A percentile compares a stretch with the other conserved stretches of the same genome.
Conservation (phyloP, 176 grass and related monocot species). For the Eremochloa ophiuroides region DNA sequence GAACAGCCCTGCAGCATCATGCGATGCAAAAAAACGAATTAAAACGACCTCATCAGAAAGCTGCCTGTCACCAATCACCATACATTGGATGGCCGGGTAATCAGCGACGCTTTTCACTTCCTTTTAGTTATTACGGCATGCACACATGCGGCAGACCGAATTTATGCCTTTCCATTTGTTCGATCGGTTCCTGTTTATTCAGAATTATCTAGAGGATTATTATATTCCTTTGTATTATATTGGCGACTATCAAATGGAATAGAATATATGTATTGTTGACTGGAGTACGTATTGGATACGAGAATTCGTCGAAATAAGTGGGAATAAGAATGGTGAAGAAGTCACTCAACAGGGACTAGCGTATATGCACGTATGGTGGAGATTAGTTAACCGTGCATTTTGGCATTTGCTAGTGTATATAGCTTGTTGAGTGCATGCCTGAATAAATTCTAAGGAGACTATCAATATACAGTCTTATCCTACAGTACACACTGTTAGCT, state of each 20-base stretch:
- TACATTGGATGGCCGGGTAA: neutral
- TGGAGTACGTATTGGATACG: constrained; percentile 30
- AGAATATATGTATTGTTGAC: constrained; percentile 26
- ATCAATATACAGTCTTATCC: neutral
- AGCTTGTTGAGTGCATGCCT: neutral
- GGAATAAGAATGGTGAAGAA: neutral
- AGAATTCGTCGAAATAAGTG: neutral
- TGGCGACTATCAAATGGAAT: constrained; percentile 7
- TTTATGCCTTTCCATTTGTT: constrained; percentile 5
- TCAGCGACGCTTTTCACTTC: neutral
- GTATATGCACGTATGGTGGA: neutral
- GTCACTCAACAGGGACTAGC: neutral
- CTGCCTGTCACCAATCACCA: neutral
- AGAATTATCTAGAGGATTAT: neutral
- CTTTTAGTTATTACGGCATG: neutral
- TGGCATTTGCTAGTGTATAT: neutral
- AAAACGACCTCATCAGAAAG: neutral
- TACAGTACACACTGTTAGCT: neutral
- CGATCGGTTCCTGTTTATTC: constrained; percentile 7
- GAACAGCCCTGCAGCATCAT: constrained; percentile 57
- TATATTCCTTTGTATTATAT: neutral
- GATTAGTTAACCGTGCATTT: neutral
- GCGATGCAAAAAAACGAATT: neutral
- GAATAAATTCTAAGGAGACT: neutral
- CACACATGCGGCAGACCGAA: neutral